Conservation (phyloP, 371 early-diverging fungal species). For the Apophysomyces sp. region DNA sequence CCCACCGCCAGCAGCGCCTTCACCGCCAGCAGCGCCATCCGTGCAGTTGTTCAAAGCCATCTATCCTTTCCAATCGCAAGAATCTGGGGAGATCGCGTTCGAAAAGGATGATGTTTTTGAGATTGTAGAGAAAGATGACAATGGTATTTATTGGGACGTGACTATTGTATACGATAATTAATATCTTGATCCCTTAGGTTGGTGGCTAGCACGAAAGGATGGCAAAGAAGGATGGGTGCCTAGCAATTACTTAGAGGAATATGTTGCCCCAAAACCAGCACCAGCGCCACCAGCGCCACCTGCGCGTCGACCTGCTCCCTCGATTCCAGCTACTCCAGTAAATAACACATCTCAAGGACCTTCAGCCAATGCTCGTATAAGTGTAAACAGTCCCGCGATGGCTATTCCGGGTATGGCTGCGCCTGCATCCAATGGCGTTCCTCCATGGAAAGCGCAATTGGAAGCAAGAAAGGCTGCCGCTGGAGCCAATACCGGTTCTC, state of each 20-base stretch:
- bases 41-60: slow-evolving; percentile 71
- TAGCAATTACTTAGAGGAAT: slow-evolving; percentile 77
- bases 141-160: slow-evolving; percentile 33
- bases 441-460: slow-evolving; percentile 55
- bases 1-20: slow-evolving; percentile 54
- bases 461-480: slow-evolving; percentile 50
- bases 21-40: slow-evolving; percentile 42
- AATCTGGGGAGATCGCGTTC: slow-evolving; percentile 69
- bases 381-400: neutral
- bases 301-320: slow-evolving; percentile 47
- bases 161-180: neutral
- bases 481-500: slow-evolving; percentile 3
- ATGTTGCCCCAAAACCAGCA: slow-evolving; percentile 44
- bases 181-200: slow-evolving; percentile 34
- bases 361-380: neutral
- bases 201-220: slow-evolving; percentile 80
- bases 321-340: slow-evolving; percentile 22
- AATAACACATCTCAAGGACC: neutral
- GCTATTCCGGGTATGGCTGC: slow-evolving; percentile 27
- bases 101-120: slow-evolving; percentile 70
- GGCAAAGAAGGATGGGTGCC: slow-evolving; percentile 86
- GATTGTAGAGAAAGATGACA: slow-evolving; percentile 76
- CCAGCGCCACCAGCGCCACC: slow-evolving; percentile 57
- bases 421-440: slow-evolving; percentile 27
- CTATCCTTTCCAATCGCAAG: slow-evolving; percentile 70